Evolutionary conservation across 176 grass and related monocot genomes (phyloP).

Genomic region (Hyparrhenia diplandra): DNA sequence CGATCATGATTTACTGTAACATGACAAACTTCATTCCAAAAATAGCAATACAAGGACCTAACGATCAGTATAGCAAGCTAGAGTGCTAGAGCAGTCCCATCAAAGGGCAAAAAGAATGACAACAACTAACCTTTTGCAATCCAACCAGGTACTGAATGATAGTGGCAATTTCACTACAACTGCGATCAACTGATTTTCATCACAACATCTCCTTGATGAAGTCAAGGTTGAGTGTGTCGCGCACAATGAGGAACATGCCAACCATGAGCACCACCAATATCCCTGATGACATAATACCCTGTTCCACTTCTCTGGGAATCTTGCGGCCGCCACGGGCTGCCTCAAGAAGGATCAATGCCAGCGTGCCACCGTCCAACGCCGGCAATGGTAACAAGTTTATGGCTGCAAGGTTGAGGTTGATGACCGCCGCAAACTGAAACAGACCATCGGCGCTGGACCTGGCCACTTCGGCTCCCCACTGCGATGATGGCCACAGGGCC

Average conservation of each 20-base stretch:
- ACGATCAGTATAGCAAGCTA: slow-evolving; percentile 33
- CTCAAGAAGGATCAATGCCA: slow-evolving; percentile 83
- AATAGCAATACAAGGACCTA: slow-evolving; percentile 35
- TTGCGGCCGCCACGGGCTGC: slow-evolving; percentile 80
- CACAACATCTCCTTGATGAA: slow-evolving; percentile 95
- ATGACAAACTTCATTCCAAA: not conserved
- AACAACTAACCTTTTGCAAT: slow-evolving; percentile 1
- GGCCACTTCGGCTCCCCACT: slow-evolving; percentile 74
- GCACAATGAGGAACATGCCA: slow-evolving; percentile 90
- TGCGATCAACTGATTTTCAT: slow-evolving; percentile 9
- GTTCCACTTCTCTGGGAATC: slow-evolving; percentile 89
- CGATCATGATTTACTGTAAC: not conserved
- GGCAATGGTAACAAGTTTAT: slow-evolving; percentile 84
- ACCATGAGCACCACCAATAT: slow-evolving; percentile 88
- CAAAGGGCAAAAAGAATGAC: slow-evolving; percentile 22
- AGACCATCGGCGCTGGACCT: slow-evolving; percentile 66
- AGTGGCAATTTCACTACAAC: not conserved
- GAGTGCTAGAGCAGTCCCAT: slow-evolving; percentile 30
- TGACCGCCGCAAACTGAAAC: slow-evolving; percentile 87
- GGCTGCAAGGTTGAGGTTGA: slow-evolving; percentile 87
- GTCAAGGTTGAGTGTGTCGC: slow-evolving; percentile 93
- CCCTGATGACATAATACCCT: slow-evolving; percentile 86
- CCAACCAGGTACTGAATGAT: not conserved
- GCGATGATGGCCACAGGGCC: slow-evolving; percentile 92
- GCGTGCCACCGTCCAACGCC: slow-evolving; percentile 65